Conservation (phyloP, 805 yeast species). For the Starmerella gropengiesseri region DNA sequence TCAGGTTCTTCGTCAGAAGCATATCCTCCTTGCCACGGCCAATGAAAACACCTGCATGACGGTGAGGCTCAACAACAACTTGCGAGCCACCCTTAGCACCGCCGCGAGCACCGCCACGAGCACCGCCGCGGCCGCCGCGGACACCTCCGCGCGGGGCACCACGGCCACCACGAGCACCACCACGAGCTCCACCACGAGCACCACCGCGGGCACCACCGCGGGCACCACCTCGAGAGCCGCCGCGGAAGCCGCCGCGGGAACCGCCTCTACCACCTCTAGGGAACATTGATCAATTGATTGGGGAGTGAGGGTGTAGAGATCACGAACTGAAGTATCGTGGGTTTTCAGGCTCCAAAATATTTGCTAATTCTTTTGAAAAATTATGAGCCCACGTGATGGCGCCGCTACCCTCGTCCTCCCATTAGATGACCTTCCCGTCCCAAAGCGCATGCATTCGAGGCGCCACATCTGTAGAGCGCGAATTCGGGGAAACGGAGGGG, state of each 20-base stretch:
- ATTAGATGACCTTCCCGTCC: too few relatives aligned
- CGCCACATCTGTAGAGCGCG: too few relatives aligned
- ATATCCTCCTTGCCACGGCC: constrained; percentile 99
- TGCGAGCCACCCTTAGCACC: constrained; percentile 64
- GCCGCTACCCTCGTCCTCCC: too few relatives aligned
- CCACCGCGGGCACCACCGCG: constrained; percentile 47
- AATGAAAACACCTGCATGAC: constrained; percentile 95
- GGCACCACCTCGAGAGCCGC: constrained; percentile 31
- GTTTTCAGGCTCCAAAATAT: background rate
- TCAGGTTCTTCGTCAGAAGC: constrained; percentile 89
- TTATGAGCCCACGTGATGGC: constrained; percentile 3
- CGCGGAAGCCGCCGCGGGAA: constrained; percentile 35
- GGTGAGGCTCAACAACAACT: constrained; percentile 96
- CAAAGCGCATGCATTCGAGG: too few relatives aligned
- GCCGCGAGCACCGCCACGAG: constrained; percentile 43
- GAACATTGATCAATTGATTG: constrained; percentile 2
- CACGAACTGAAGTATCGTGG: constrained; percentile 2
- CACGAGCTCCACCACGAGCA: constrained; percentile 43
- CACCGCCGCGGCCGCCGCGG: constrained; percentile 35
- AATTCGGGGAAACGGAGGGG: too few relatives aligned
- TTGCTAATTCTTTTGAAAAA: constrained; percentile 7
- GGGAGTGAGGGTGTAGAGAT: constrained; percentile 4
- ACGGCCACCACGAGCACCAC: constrained; percentile 39
- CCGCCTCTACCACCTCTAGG: constrained; percentile 41
- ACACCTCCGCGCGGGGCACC: constrained; percentile 41